Evolutionary conservation across 345 rosid species (phyloP), one percentile per base, ranked within the genome.

Genomic region (Eucalyptus lansdowneana): DNA sequence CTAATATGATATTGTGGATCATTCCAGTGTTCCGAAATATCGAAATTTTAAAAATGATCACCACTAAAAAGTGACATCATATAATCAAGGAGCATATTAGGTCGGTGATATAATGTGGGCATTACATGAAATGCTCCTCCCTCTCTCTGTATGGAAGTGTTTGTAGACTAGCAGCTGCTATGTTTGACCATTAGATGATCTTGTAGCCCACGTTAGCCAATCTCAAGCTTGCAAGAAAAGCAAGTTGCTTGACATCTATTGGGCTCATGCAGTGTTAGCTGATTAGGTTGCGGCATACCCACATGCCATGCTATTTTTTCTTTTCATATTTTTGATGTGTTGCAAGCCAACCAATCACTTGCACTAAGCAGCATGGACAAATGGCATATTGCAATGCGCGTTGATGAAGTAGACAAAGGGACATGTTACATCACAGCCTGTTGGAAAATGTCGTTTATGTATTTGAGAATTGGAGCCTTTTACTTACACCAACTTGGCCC

Each of bases 131-230:
- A 76, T 12, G 16, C 15, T 53, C 12, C 86, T 14, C 62, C 19
- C 89, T 14, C 60, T 67, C 29, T 72, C 2, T 12, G 37, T 17
- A 31, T 62, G 54, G 81, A 17, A 40, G 34, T 45, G 44, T 47
- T 90, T 90, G 92, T 88, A 87, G 65, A 81, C 89, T 65, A 15
- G 90, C 65, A 83, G 96, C 91, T 90, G 94, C 92, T 91, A 91
- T 91, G 14, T 93, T 94, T 94, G 96, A 94, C 95, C 90, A 85
- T 13, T 50, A 17, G 53, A 37, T 21, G 81, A 37, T 53, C 72
- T 86, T 72, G 80, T 15, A 34, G 34, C 49, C 50, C 86, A 87
- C 88, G 62, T 89, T 56, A 51, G 83, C 88, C 88, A 80, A 69
- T 72, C 58, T 31, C 34, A 80, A 88, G 86, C 86, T 53, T 49